Evolutionary conservation across 164 flowering plant species (phyloP).

Genomic region (Paratinospora sagittata): DNA sequence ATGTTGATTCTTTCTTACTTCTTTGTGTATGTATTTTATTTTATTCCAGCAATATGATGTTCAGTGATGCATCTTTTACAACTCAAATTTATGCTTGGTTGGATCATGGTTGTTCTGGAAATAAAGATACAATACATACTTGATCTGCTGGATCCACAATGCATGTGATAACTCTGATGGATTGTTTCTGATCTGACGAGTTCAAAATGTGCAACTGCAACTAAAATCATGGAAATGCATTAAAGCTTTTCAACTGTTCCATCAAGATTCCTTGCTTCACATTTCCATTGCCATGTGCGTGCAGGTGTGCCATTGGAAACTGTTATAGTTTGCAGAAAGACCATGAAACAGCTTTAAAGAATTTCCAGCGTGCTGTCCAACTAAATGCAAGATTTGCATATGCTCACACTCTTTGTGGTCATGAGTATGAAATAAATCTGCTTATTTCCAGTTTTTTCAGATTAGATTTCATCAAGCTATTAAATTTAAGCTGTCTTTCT

Average conservation of each 20-base stretch:
- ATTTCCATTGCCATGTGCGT: constrained; percentile 14
- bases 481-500: background rate
- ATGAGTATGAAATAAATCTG: constrained; percentile 51
- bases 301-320: constrained; percentile 99
- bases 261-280: background rate
- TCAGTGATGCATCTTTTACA: no score
- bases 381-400: constrained; percentile 82
- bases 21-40: no score
- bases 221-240: background rate
- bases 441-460: background rate
- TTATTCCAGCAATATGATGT: no score
- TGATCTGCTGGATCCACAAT: no score
- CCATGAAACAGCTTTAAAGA: constrained; percentile 93
- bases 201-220: background rate
- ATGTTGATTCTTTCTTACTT: no score
- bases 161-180: no score
- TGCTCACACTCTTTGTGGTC: constrained; percentile 97
- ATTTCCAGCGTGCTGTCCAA: constrained; percentile 87
- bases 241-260: background rate
- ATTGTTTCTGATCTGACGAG: no score
- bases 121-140: no score
- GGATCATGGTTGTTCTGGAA: no score
- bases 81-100: no score
- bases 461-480: background rate
- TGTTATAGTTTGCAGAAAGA: constrained; percentile 98